Conservation (phyloP, 805 yeast species). For the Komagataella pastoris region DNA sequence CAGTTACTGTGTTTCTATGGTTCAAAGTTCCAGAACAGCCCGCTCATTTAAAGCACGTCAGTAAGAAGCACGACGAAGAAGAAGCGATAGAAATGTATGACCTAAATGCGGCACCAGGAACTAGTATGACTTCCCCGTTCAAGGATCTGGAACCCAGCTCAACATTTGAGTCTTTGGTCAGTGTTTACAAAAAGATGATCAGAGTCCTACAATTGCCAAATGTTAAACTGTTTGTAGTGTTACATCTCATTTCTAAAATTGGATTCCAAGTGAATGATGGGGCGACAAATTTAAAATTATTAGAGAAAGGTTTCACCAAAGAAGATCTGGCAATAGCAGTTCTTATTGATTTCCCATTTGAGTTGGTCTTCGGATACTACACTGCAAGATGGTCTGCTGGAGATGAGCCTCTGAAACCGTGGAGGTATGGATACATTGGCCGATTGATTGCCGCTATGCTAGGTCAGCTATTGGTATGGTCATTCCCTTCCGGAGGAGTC, state of each 20-base stretch:
- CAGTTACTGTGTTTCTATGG: conserved; percentile 49
- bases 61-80: conserved; percentile 6
- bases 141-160: conserved; percentile 1
- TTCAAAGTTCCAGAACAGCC: conserved; percentile 65
- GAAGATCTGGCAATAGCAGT: conserved; percentile 92
- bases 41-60: conserved; percentile 19
- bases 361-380: conserved; percentile 86
- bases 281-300: conserved; percentile 80
- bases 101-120: conserved; percentile 14
- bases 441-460: conserved; percentile 61
- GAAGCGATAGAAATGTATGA: conserved; percentile 17
- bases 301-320: conserved; percentile 85
- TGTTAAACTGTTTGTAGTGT: conserved; percentile 58
- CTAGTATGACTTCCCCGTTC: conserved; percentile 12
- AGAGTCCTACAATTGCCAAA: conserved; percentile 56
- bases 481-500: conserved; percentile 51
- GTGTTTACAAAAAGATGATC: conserved; percentile 47
- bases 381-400: conserved; percentile 94
- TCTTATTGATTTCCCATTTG: conserved; percentile 90
- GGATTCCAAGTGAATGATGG: conserved; percentile 96
- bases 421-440: conserved; percentile 83
- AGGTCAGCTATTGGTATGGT: conserved; percentile 60
- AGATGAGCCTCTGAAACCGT: conserved; percentile 63
- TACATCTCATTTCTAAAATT: conserved; percentile 71
- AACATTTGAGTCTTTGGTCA: conserved; percentile 8